Conservation (phyloP, 768 basidiomycete species). For the Amanita molliuscula region DNA sequence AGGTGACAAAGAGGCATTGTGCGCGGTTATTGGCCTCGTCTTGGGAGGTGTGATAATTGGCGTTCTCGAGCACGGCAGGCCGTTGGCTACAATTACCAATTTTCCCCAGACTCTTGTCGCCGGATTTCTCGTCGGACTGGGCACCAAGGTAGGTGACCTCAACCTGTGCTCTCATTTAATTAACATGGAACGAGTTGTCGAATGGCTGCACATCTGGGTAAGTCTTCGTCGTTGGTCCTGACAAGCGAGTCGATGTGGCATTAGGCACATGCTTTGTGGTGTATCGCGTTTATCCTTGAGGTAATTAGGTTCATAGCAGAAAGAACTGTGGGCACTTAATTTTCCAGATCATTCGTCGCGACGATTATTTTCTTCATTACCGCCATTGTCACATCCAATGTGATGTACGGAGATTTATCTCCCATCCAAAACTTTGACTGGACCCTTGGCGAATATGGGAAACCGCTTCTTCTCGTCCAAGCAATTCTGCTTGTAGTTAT, state of each 20-base stretch:
- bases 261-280: slow-evolving; percentile 57
- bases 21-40: slow-evolving; percentile 34
- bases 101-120: slow-evolving; percentile 27
- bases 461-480: slow-evolving; percentile 29
- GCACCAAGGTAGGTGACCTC: slow-evolving; percentile 34
- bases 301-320: slow-evolving; percentile 19
- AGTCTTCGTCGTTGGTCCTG: slow-evolving; percentile 2
- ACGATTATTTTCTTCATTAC: slow-evolving; percentile 43
- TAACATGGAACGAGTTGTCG: slow-evolving; percentile 27
- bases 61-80: slow-evolving; percentile 25
- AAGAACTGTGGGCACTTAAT: slow-evolving; percentile 8
- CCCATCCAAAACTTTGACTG: slow-evolving; percentile 23
- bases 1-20: slow-evolving; percentile 31
- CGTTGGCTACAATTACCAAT: slow-evolving; percentile 15
- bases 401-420: slow-evolving; percentile 26
- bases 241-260: not conserved
- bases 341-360: slow-evolving; percentile 39
- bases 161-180: not conserved
- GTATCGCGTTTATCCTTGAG: slow-evolving; percentile 44
- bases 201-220: slow-evolving; percentile 64
- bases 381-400: slow-evolving; percentile 32
- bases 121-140: slow-evolving; percentile 48
- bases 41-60: slow-evolving; percentile 37
- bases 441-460: slow-evolving; percentile 27
- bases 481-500: slow-evolving; percentile 25